Base-by-base conservation (phyloP, 2,329 filamentous ascomycete genomes). In the Botrytis deweyae region DNA sequence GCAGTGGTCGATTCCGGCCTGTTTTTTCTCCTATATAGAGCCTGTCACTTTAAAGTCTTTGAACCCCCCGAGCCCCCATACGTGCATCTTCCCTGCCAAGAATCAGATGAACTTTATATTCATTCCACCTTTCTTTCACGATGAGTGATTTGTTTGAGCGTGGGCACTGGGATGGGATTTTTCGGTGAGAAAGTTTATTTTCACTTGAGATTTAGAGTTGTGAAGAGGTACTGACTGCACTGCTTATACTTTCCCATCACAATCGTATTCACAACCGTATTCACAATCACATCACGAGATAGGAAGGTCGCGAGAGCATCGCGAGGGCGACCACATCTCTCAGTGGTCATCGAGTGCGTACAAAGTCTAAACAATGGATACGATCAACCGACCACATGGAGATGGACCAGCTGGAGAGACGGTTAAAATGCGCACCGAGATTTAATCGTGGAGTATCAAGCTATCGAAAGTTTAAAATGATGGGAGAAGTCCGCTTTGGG, bases 131-230 rank as follows among this genome's bases (percentile, higher is more conserved):
- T 29, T 55, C 7, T n/a, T n/a, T 6, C 5, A 3, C 2, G 10
- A 55, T 55, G 25, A 29, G 49, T 55, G 3, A 29, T 16, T 29
- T 16, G 4, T 16, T 29, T 8, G 4, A 5, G 10, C 16, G 25
- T 29, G 1, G n/a, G n/a, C n/a, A n/a, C n/a, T n/a, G n/a, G 44
- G 44, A 22, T 29, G 0, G 25, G 12, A n/a, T n/a, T 10, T 0
- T n/a, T 16, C 52, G 3, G 25, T 7, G 49, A n/a, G 25, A 55
- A 55, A 7, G 25, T 55, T 14, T 16, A 55, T 52, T 52, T 12
- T 25, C 46, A 14, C 0, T 14, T 3, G 49, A 16, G 6, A 29
- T 58, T 58, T 58, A 58, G n/a, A 29, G 52, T 33, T 58, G 52
- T 29, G n/a, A 18, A 16, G 9, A 40, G 40, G 40, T 29, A 29